Evolutionary conservation across 768 basidiomycete species (phyloP).

Genomic region (Trametes maxima): DNA sequence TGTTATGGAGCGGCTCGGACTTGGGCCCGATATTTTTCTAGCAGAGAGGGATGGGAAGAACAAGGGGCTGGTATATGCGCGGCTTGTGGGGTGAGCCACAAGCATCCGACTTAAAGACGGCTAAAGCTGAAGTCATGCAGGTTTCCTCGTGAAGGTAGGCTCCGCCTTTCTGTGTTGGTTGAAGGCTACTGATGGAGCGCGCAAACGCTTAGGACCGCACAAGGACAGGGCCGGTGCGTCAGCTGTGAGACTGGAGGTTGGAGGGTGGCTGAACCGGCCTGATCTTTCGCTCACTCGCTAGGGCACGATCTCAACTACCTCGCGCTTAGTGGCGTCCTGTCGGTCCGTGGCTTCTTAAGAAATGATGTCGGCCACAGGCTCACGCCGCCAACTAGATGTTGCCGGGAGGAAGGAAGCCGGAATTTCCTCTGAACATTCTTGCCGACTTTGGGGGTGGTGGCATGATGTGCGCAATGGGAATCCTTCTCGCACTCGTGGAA

Average conservation of each 20-base stretch:
- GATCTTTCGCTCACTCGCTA: constrained; percentile 24
- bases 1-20: constrained; percentile 73
- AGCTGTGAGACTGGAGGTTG: not conserved
- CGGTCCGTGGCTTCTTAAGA: constrained; percentile 42
- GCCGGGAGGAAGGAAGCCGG: constrained; percentile 68
- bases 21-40: constrained; percentile 77
- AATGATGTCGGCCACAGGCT: too few relatives aligned
- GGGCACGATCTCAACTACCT: constrained; percentile 89
- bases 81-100: constrained; percentile 61
- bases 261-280: not conserved
- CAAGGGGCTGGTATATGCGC: constrained; percentile 67
- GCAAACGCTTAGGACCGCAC: constrained; percentile 52
- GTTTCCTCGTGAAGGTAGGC: constrained; percentile 61
- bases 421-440: constrained; percentile 73
- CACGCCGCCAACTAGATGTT: constrained; percentile 52
- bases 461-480: constrained; percentile 67
- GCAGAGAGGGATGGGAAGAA: constrained; percentile 56
- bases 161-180: not conserved
- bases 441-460: constrained; percentile 88
- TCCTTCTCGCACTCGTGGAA: constrained; percentile 75
- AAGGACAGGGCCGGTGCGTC: constrained; percentile 74
- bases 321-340: constrained; percentile 73
- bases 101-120: not conserved
- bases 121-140: constrained; percentile 34
- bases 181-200: not conserved